Evolutionary conservation across 306 rosid genomes (phyloP), one percentile per base, ranked within the genome.

Genomic region (Castanospermum australe): DNA sequence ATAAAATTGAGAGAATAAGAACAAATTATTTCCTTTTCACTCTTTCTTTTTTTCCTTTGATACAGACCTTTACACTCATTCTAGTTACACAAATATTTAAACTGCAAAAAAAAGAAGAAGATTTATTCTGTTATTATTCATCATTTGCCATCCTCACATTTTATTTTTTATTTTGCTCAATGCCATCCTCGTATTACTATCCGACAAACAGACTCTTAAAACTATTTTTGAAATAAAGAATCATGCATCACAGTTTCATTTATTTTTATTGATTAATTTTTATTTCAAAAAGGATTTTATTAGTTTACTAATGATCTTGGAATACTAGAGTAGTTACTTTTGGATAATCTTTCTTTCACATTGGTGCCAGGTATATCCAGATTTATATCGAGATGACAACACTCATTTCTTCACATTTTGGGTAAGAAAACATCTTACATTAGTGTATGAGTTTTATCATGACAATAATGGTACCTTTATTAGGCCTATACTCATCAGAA

Each of bases 321-420:
- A n/a, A 14, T 14, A 47, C 4, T 47, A 17, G 20, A 47, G 20
- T 50, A 5, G 11, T 7, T 5, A 50, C 24, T 50, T 50, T 1
- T 17, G 24, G 10, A 50, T 50, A 50, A 17, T n/a, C 17, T 7
- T 55, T 55, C 2, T 55, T 55, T 1, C 15, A 54, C 8, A 54
- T 36, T 52, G 64, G 13, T 71, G 9, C 8, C 67, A 73, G 79
- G 79, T 42, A 24, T 57, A 24, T 42, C 69, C 68, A 25, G 18
- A 1, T 0, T 1, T 73, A 13, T 5, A 15, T 5, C 44, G 57
- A 42, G 79, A 73, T 59, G 14, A 1, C 5, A 32, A 6, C 41
- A 59, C 57, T 57, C 38, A 59, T 57, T 73, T 73, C 28, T 73
- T 24, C 32, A 2, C 14, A 41, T 2, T 28, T 41, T 73, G 68